These are phyloP conservation scores for Xanthoceras sorbifolium DNA, from an alignment of 345 rosid genomes.

Conservation along the genomic window DNA sequence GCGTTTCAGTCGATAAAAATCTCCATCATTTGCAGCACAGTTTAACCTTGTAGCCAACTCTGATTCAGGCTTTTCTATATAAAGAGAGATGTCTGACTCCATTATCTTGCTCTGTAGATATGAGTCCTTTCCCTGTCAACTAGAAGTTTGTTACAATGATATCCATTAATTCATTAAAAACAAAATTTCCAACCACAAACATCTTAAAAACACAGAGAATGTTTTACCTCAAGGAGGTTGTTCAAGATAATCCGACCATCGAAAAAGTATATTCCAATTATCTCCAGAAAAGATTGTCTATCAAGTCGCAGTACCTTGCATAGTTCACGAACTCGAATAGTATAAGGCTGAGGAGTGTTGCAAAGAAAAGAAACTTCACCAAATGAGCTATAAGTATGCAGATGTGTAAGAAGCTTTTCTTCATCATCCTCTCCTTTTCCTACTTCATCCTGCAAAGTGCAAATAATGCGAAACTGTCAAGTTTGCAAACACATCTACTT, in stretches of 20 bases:
- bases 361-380: slow-evolving; percentile 78
- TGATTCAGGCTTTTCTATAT: slow-evolving; percentile 70
- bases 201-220: neutral
- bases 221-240: slow-evolving; percentile 65
- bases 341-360: slow-evolving; percentile 63
- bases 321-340: slow-evolving; percentile 56
- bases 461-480: slow-evolving; percentile 10
- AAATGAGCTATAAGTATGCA: slow-evolving; percentile 47
- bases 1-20: slow-evolving; percentile 59
- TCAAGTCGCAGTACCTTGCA: slow-evolving; percentile 70
- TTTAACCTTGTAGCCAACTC: slow-evolving; percentile 68
- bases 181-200: slow-evolving; percentile 12
- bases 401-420: slow-evolving; percentile 27
- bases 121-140: slow-evolving; percentile 63
- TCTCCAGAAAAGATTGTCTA: slow-evolving; percentile 66
- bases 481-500: neutral
- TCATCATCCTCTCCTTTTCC: slow-evolving; percentile 44
- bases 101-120: slow-evolving; percentile 48
- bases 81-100: slow-evolving; percentile 65
- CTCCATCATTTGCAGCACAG: slow-evolving; percentile 67
- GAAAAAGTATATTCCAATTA: slow-evolving; percentile 61
- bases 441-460: slow-evolving; percentile 64
- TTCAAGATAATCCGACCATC: slow-evolving; percentile 75
- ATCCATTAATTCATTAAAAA: neutral
- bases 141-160: neutral